phyloP scores from a whole-genome alignment of 2,329 filamentous ascomycete genomes.

The Scedosporium minutisporum region DNA sequence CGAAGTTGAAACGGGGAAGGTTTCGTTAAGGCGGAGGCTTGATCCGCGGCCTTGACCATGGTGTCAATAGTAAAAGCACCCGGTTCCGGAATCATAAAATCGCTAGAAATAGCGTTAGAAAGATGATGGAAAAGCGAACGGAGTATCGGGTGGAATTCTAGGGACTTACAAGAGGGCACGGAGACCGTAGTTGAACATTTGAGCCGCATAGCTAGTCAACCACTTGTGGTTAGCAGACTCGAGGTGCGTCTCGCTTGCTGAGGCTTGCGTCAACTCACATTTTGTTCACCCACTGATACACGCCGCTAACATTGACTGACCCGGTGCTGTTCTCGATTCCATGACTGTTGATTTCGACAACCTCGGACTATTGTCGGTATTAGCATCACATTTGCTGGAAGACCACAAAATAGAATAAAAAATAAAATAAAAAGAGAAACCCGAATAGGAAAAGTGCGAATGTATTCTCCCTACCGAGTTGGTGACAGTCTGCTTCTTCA shows the following conservation, averaged over 20 bases:
- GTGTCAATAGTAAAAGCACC: background rate
- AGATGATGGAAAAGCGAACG: background rate
- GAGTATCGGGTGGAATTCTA: background rate
- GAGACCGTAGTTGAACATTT: background rate
- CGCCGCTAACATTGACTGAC: background rate
- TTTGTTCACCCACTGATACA: background rate
- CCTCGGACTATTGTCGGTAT: background rate
- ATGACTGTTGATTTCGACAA: background rate
- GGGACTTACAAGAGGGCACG: background rate
- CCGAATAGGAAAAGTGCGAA: background rate
- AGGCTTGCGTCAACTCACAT: background rate
- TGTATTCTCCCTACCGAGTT: background rate
- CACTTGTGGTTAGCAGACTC: background rate
- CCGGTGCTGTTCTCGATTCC: background rate
- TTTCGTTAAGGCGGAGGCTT: background rate
- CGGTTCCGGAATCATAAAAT: background rate
- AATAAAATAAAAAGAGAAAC: background rate
- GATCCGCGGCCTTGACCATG: background rate
- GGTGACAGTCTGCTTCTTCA: background rate
- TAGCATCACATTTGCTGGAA: background rate
- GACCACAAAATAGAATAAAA: background rate
- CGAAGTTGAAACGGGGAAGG: background rate
- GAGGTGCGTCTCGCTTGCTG: too few species aligned
- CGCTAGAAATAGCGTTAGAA: background rate
- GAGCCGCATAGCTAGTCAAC: background rate